These are phyloP conservation scores for Saccharum spontaneum DNA, from an alignment of 176 grass and related monocot species.

Conservation along the genomic window DNA sequence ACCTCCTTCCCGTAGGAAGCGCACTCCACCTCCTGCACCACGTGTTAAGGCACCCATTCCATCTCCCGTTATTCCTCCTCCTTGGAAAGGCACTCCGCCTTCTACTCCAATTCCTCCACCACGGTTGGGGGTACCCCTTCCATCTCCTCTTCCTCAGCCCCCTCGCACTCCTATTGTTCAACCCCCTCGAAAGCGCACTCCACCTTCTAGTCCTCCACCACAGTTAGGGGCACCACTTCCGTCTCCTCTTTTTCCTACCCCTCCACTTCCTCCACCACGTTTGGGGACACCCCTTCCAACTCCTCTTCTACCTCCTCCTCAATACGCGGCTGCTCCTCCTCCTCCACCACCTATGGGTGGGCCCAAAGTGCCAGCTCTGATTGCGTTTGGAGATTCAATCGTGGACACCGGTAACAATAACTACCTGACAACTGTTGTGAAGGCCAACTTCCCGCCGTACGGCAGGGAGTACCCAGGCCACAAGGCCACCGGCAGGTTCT, in stretches of 20 bases:
- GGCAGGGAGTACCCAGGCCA: constrained; percentile 51
- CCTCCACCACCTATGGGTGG: constrained; percentile 7
- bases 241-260: neutral
- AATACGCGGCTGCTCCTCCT: neutral
- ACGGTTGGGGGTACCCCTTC: neutral
- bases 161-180: neutral
- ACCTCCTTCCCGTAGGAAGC: too few relatives aligned
- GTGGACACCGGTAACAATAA: constrained; percentile 76
- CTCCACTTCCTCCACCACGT: neutral
- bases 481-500: constrained; percentile 64
- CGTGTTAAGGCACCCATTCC: too few relatives aligned
- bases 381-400: constrained; percentile 69
- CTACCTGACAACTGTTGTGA: constrained; percentile 13
- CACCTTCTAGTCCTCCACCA: neutral
- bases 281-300: too few relatives aligned
- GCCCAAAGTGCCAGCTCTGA: constrained; percentile 36
- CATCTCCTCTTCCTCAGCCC: neutral
- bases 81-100: too few relatives aligned
- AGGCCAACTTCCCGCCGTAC: constrained; percentile 62
- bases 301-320: neutral
- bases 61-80: too few relatives aligned
- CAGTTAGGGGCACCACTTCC: neutral
- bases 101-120: neutral
- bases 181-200: neutral
- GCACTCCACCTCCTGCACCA: too few relatives aligned